Percentiles rank a stretch among this genome's conserved stretches.
Evolutionary conservation across 208 protist genomes (phyloP).

Genomic region (Trypanosomatidae sp.): DNA sequence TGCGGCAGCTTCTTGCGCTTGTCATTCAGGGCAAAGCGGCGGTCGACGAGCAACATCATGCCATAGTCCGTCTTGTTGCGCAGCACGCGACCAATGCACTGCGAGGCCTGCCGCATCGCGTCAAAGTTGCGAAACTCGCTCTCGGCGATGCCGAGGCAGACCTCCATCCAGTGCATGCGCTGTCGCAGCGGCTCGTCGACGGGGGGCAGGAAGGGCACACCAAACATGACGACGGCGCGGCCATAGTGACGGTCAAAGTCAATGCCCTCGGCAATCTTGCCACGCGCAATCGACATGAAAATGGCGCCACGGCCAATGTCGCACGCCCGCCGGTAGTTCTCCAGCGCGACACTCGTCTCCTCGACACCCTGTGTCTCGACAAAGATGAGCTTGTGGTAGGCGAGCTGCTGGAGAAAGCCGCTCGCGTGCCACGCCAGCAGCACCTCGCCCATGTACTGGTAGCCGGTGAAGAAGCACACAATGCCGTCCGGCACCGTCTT

Average conservation of each 20-base stretch:
- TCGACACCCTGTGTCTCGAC: constrained; percentile 96
- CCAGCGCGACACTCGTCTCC: constrained; percentile 96
- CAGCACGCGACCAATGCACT: constrained; percentile 98
- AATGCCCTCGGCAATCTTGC: constrained; percentile 97
- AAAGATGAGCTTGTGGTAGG: constrained; percentile 97
- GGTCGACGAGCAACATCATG: constrained; percentile 98
- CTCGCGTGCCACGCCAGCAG: constrained; percentile 87
- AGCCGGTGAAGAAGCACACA: constrained; percentile 96
- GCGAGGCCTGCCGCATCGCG: constrained; percentile 97
- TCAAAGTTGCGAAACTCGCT: constrained; percentile 98
- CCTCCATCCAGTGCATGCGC: constrained; percentile 95
- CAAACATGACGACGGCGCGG: constrained; percentile 95
- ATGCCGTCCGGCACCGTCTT: constrained; percentile 96
- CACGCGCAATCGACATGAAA: constrained; percentile 97
- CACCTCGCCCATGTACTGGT: constrained; percentile 92
- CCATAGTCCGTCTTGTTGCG: constrained; percentile 99
- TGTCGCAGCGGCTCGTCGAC: constrained; percentile 87
- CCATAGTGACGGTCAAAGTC: constrained; percentile 98
- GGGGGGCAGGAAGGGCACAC: constrained; percentile 93
- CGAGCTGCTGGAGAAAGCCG: constrained; percentile 88
- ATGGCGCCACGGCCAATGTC: constrained; percentile 97
- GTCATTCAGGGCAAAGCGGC: constrained; percentile 92
- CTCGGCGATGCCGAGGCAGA: constrained; percentile 93
- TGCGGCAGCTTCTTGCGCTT: constrained; percentile 89
- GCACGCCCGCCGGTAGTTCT: constrained; percentile 95